Conservation (phyloP, 2,329 filamentous ascomycete genomes). For the Dothideomycetidae sp. region DNA sequence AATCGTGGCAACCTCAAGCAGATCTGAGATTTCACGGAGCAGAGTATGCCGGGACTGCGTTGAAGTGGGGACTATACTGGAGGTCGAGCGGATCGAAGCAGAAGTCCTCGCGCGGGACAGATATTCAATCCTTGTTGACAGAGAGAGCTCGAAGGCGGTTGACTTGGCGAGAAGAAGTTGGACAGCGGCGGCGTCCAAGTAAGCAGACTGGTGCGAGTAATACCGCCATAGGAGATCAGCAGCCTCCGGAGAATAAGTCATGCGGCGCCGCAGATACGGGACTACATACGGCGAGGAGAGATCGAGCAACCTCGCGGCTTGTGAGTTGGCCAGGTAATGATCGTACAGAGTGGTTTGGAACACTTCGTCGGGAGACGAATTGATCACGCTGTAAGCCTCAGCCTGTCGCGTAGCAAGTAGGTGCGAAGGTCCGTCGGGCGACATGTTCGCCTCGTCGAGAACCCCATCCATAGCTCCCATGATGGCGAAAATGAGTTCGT, state of each 20-base stretch:
- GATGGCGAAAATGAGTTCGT: slow-evolving; percentile 74
- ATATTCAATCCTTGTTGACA: slow-evolving; percentile 77
- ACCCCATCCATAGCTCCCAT: slow-evolving; percentile 63
- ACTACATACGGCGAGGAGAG: slow-evolving; percentile 77
- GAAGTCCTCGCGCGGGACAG: slow-evolving; percentile 86
- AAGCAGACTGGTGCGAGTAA: slow-evolving; percentile 70
- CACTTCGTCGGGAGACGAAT: slow-evolving; percentile 75
- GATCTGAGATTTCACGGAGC: slow-evolving; percentile 67
- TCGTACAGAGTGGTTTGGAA: slow-evolving; percentile 96
- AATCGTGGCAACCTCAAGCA: slow-evolving; percentile 86
- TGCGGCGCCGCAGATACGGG: slow-evolving; percentile 68
- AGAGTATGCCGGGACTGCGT: slow-evolving; percentile 60
- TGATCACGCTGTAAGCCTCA: slow-evolving; percentile 84
- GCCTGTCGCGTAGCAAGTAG: slow-evolving; percentile 61
- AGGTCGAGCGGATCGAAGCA: slow-evolving; percentile 66
- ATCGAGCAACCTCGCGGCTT: slow-evolving; percentile 71
- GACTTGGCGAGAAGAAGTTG: slow-evolving; percentile 74
- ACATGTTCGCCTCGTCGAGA: slow-evolving; percentile 52
- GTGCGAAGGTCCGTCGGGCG: slow-evolving; percentile 64
- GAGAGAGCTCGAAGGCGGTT: slow-evolving; percentile 59
- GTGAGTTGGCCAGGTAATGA: slow-evolving; percentile 81
- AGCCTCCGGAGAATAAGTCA: slow-evolving; percentile 55
- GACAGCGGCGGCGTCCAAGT: slow-evolving; percentile 75
- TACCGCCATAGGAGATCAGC: slow-evolving; percentile 89
- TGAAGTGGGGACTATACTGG: slow-evolving; percentile 41